Base-by-base conservation (phyloP, 2,329 filamentous ascomycete species). In the Fusarium sp. region DNA sequence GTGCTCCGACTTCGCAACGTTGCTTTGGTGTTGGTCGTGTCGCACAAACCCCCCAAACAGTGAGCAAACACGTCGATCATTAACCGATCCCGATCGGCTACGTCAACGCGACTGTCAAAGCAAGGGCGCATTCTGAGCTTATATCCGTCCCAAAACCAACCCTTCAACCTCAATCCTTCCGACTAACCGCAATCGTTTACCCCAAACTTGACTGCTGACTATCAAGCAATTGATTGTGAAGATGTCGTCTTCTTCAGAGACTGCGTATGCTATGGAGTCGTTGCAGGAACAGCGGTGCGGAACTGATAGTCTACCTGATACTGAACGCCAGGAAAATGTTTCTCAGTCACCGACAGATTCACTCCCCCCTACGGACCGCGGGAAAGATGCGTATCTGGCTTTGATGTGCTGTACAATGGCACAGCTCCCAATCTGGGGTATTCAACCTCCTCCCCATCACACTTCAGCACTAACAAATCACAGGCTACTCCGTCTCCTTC, bases 401-500 rank as follows among this genome's bases (percentile, higher is more conserved):
- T 57, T 80, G n/a, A 73, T 72, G 46, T 80, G 79, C 25, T 80
- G 78, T 16, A 79, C 78, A 1, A 64, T 79, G 31, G 79, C 79
- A 3, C 79, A 80, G 39, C 75, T 77, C 15, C 72, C 73, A 9
- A 79, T 80, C 4, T 80, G 78, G 78, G 78, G 78, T 76, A 66
- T 15, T 33, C 1, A n/a, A 1, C 4, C 1, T 12, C 7, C 16
- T n/a, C 33, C n/a, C 18, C 6, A 23, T 3, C 1, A 5, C 16
- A 7, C 16, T 21, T 16, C 14, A 7, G 16, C 6, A 10, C 35
- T 55, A 7, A 18, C 21, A 18, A 11, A 41, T 5, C 11, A 10
- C 21, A 79, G 78, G 78, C 27, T 80, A 78, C 27, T 79, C 78
- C 0, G 78, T 80, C 6, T 76, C 89, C 0, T 93, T 90, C 74